A percentile compares a stretch with the other conserved stretches of the same genome.
phyloP scores from a whole-genome alignment of 1,284 basidiomycete genomes.

The Fomes fomentarius region DNA sequence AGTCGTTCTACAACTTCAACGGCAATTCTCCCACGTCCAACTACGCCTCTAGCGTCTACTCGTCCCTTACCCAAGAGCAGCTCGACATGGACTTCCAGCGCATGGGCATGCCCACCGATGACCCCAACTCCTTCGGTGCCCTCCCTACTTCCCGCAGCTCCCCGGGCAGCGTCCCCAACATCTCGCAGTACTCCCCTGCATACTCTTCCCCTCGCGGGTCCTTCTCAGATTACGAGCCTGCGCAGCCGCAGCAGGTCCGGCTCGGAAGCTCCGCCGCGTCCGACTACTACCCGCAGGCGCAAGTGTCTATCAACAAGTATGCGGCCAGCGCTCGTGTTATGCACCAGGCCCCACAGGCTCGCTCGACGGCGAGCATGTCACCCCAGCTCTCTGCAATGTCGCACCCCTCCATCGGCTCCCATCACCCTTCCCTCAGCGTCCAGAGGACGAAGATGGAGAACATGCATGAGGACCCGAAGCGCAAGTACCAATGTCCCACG shows the following conservation, averaged over 20 bases:
- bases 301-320: conserved; percentile 31
- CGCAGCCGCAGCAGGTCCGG: conserved; percentile 40
- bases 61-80: conserved; percentile 55
- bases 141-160: conserved; percentile 62
- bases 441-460: conserved; percentile 39
- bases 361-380: conserved; percentile 57
- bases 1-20: conserved; percentile 68
- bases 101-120: conserved; percentile 37
- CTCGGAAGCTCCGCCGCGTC: conserved; percentile 43
- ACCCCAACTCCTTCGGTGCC: conserved; percentile 52
- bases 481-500: conserved; percentile 72
- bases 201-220: conserved; percentile 45
- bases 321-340: conserved; percentile 25
- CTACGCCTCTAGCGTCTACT: conserved; percentile 70
- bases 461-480: conserved; percentile 64
- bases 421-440: conserved; percentile 37
- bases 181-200: conserved; percentile 31
- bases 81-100: conserved; percentile 74
- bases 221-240: conserved; percentile 65
- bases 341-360: conserved; percentile 37
- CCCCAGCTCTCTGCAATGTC: conserved; percentile 41
- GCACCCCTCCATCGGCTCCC: conserved; percentile 43
- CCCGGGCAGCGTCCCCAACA: conserved; percentile 36
- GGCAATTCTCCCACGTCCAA: conserved; percentile 55
- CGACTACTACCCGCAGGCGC: conserved; percentile 48